These are phyloP conservation scores for Stylosanthes scabra DNA, from an alignment of 331 rosid species.

Conservation along the genomic window DNA sequence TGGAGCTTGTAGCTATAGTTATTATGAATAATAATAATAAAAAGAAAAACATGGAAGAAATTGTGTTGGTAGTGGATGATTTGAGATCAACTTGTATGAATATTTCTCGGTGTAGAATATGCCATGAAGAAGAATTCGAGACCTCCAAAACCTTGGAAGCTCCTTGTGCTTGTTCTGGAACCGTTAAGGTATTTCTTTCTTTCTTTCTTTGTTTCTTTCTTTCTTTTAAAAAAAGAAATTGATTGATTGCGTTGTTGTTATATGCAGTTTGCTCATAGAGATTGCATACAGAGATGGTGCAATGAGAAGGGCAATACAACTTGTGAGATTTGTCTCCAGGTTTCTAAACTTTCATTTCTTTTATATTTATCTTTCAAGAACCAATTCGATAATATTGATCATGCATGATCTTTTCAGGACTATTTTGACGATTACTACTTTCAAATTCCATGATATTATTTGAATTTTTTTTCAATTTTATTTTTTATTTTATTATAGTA, in stretches of 20 bases:
- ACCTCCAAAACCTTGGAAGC: constrained; percentile 72
- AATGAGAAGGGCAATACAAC: constrained; percentile 83
- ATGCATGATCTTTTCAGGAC: too few species aligned
- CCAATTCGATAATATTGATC: neutral
- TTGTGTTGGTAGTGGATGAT: constrained; percentile 64
- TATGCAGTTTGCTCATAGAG: constrained; percentile 94
- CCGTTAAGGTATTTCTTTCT: constrained; percentile 67
- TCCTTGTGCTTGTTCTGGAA: constrained; percentile 97
- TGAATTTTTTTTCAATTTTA: neutral
- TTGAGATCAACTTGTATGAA: constrained; percentile 48
- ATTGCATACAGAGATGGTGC: constrained; percentile 97
- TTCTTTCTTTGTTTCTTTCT: too few species aligned
- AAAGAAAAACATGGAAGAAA: constrained; percentile 62
- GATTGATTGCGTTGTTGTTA: neutral
- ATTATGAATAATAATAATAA: too few species aligned
- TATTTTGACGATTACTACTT: too few species aligned
- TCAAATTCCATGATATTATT: neutral
- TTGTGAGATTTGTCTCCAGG: constrained; percentile 97
- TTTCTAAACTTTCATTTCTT: constrained; percentile 15
- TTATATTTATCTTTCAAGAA: too few species aligned
- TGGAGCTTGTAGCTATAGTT: neutral
- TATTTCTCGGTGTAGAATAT: constrained; percentile 72
- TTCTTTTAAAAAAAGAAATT: neutral
- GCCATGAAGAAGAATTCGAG: constrained; percentile 89
- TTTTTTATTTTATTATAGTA: neutral